phyloP scores from a whole-genome alignment of 176 grass and related monocot genomes.

The Oryza longistaminata region DNA sequence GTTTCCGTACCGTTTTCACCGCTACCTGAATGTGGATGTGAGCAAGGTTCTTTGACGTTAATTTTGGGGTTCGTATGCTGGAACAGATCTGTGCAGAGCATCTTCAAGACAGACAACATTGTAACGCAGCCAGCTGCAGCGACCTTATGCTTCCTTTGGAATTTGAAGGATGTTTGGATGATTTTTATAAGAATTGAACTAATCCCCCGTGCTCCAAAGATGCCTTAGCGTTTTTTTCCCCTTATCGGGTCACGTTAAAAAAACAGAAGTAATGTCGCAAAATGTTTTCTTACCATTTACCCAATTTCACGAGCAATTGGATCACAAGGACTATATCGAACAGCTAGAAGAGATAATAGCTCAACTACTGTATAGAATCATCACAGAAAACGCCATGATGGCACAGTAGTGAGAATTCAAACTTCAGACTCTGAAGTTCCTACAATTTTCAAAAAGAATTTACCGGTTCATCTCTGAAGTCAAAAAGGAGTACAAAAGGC shows the following conservation, averaged over 20 bases:
- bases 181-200: too few species aligned
- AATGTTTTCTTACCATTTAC: neutral
- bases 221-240: neutral
- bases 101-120: too few species aligned
- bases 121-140: too few species aligned
- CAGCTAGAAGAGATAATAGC: neutral
- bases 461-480: neutral
- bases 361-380: neutral
- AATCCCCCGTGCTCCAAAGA: too few species aligned
- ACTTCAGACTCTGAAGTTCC: neutral
- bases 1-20: too few species aligned
- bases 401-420: neutral
- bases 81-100: too few species aligned
- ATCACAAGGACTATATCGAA: neutral
- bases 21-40: too few species aligned
- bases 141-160: too few species aligned
- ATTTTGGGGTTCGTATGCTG: too few species aligned
- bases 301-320: neutral
- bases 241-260: neutral
- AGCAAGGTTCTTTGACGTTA: too few species aligned
- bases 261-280: neutral
- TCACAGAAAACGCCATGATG: neutral
- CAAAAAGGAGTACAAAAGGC: conserved; percentile 19
- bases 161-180: too few species aligned
- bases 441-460: neutral